Evolutionary conservation across 1,284 basidiomycete genomes (phyloP).

Genomic region (Sanghuangporus baumii): DNA sequence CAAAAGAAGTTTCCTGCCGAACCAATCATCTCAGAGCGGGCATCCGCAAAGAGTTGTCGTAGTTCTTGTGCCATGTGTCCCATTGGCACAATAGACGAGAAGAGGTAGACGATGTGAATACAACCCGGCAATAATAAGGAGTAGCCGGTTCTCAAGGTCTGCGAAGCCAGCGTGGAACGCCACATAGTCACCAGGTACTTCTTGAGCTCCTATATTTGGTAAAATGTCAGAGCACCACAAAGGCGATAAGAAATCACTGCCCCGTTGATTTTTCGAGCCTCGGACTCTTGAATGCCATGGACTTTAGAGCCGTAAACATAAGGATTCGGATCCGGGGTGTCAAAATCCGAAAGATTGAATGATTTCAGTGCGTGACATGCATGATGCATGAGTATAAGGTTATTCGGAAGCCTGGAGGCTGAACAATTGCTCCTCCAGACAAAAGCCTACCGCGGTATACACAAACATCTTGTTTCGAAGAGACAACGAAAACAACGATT

Average conservation of each 20-base stretch:
- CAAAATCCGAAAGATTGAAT: background rate
- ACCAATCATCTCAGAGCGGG: background rate
- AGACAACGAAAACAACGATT: background rate
- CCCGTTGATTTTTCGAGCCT: background rate
- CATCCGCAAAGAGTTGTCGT: background rate
- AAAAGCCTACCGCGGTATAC: background rate
- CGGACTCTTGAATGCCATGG: background rate
- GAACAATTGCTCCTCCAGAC: background rate
- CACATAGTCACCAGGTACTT: background rate
- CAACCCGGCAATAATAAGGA: background rate
- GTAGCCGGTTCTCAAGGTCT: background rate
- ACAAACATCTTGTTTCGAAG: background rate
- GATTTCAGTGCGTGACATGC: no score
- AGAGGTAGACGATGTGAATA: background rate
- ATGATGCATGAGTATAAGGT: background rate
- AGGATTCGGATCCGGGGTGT: background rate
- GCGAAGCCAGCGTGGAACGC: background rate
- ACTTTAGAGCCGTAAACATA: background rate
- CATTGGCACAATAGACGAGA: background rate
- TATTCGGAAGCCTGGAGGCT: background rate
- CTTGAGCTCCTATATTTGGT: background rate
- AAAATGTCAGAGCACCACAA: background rate
- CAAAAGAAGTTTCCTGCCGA: background rate
- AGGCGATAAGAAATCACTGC: background rate
- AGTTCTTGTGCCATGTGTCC: background rate